Conservation (phyloP, 148 eudicot genomes). For the Persicaria tinctoria region DNA sequence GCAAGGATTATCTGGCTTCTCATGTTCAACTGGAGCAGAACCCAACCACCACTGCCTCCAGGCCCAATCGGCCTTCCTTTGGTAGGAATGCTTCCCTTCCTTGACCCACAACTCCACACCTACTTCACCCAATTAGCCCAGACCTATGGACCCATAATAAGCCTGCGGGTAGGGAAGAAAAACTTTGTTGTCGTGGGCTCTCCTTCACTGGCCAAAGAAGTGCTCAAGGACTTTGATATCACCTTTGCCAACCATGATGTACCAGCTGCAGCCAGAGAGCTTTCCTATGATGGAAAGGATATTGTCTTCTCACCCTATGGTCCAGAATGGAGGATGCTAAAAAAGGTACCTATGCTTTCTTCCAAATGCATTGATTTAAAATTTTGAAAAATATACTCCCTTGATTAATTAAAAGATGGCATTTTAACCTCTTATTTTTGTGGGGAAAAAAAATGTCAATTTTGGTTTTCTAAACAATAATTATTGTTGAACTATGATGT, state of each 20-base stretch:
- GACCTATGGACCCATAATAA: slow-evolving; percentile 45
- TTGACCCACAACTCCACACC: not conserved
- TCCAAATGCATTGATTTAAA: not conserved
- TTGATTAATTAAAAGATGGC: not conserved
- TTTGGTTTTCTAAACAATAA: too few species aligned
- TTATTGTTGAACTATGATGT: too few species aligned
- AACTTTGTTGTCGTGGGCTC: slow-evolving; percentile 41
- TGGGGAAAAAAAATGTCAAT: not conserved
- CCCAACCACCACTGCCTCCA: not conserved
- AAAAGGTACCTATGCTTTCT: slow-evolving; percentile 21
- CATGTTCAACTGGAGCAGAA: not conserved
- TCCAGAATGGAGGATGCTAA: slow-evolving; percentile 47
- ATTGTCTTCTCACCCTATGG: slow-evolving; percentile 56
- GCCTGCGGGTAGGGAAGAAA: slow-evolving; percentile 45
- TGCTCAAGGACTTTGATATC: slow-evolving; percentile 46
- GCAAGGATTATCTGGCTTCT: not conserved
- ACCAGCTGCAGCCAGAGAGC: slow-evolving; percentile 40
- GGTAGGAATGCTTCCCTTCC: slow-evolving; percentile 9
- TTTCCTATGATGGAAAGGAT: slow-evolving; percentile 44
- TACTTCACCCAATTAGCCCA: slow-evolving; percentile 14
- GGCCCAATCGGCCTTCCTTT: slow-evolving; percentile 5
- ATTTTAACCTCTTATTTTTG: not conserved
- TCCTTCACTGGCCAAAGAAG: slow-evolving; percentile 37
- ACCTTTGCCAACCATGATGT: slow-evolving; percentile 61
- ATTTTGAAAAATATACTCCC: too few species aligned